Conservation (phyloP, 345 rosid species). For the Salix dunnii region DNA sequence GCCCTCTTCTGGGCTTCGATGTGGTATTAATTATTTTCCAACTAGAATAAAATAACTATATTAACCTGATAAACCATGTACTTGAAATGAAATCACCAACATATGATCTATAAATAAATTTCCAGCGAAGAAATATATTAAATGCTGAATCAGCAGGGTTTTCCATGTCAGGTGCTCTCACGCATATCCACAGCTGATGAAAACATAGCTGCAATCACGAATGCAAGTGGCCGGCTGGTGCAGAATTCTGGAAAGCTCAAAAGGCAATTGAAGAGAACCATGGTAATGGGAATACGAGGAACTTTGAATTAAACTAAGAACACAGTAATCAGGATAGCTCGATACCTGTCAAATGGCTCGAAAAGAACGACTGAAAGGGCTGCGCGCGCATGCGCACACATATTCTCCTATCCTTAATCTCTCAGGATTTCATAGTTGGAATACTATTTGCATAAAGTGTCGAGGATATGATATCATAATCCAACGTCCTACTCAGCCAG, state of each 20-base stretch:
- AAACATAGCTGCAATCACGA: neutral
- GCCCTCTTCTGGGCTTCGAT: too few relatives aligned
- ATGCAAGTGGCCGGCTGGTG: neutral
- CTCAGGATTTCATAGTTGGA: neutral
- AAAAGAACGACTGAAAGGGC: neutral
- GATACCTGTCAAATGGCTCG: neutral
- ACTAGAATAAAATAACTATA: too few relatives aligned
- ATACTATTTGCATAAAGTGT: neutral
- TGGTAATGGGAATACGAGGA: neutral
- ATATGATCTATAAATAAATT: neutral
- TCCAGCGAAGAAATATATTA: neutral
- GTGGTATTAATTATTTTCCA: too few relatives aligned
- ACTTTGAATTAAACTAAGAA: neutral
- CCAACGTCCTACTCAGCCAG: neutral
- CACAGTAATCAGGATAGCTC: neutral
- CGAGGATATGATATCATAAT: neutral
- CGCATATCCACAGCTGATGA: neutral
- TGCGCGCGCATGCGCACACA: too few relatives aligned
- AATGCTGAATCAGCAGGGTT: neutral
- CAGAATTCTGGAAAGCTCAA: neutral
- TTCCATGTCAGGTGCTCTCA: neutral
- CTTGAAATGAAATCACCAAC: too few relatives aligned
- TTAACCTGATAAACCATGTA: too few relatives aligned
- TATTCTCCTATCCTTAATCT: neutral
- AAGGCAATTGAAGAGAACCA: neutral